Evolutionary conservation across 2,329 filamentous ascomycete species (phyloP).

Genomic region (Diaporthe aspalathi): DNA sequence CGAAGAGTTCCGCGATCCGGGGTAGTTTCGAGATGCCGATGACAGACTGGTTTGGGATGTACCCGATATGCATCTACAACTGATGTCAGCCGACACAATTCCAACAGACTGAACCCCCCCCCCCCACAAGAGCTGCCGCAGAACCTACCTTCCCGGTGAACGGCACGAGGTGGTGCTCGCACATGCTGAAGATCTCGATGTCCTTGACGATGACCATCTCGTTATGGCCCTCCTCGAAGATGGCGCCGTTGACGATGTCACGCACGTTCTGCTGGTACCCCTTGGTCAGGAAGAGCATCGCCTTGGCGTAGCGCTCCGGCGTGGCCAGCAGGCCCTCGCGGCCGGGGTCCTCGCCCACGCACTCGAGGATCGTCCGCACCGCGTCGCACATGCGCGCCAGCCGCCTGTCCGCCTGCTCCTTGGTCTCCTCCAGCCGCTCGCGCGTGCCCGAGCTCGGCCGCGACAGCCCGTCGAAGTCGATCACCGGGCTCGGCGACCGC

Average conservation of each 20-base stretch:
- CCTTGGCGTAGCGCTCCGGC: slow-evolving; percentile 91
- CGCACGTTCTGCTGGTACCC: slow-evolving; percentile 95
- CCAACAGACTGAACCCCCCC: not conserved
- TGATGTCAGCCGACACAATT: not conserved
- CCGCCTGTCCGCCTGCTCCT: slow-evolving; percentile 62
- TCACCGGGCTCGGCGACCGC: slow-evolving; percentile 66
- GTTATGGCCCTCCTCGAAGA: slow-evolving; percentile 97
- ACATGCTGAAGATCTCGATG: slow-evolving; percentile 93
- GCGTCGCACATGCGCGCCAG: slow-evolving; percentile 70
- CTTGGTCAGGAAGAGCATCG: slow-evolving; percentile 94
- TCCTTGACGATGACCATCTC: slow-evolving; percentile 98
- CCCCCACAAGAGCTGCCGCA: too few relatives aligned
- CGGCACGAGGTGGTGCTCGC: slow-evolving; percentile 97
- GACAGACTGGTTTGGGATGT: slow-evolving; percentile 91
- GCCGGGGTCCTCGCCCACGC: slow-evolving; percentile 75
- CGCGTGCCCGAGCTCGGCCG: slow-evolving; percentile 73
- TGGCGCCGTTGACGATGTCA: slow-evolving; percentile 91
- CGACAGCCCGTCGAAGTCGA: slow-evolving; percentile 72
- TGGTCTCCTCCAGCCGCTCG: slow-evolving; percentile 68
- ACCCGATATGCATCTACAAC: slow-evolving; percentile 94
- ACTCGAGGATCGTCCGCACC: slow-evolving; percentile 75
- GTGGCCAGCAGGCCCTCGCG: slow-evolving; percentile 74
- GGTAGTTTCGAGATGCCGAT: slow-evolving; percentile 96
- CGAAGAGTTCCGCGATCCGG: slow-evolving; percentile 97
- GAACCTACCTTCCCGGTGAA: slow-evolving; percentile 87